Evolutionary conservation across 208 protist genomes (phyloP).

Genomic region (Acanthamoeba sp.): DNA sequence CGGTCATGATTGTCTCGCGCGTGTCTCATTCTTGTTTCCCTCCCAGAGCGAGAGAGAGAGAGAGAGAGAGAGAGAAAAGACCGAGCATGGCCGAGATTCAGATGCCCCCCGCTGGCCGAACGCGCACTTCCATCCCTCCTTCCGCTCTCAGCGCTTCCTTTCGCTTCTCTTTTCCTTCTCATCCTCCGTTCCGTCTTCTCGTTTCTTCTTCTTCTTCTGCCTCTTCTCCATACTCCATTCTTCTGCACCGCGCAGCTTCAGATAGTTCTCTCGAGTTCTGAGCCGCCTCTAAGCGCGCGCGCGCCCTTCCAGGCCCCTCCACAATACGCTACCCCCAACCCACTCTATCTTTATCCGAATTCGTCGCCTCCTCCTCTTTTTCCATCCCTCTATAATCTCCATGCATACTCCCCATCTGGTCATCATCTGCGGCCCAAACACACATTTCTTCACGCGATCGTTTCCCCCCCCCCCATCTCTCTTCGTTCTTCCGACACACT

Average conservation of each 20-base stretch:
- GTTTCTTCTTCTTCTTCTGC: neutral
- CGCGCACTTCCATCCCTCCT: neutral
- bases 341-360: neutral
- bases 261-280: neutral
- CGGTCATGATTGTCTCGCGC: neutral
- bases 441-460: neutral
- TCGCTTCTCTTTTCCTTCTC: neutral
- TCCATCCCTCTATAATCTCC: no score
- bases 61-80: neutral
- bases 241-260: neutral
- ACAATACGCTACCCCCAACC: neutral
- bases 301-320: neutral
- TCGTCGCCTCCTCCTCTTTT: neutral
- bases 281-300: neutral
- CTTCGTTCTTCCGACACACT: neutral
- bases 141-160: neutral
- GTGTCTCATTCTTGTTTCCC: no score
- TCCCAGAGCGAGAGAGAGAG: no score
- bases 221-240: no score
- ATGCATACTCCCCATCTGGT: no score
- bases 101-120: neutral
- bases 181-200: neutral
- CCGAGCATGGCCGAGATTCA: no score
- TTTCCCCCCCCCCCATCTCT: no score
- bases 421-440: no score